Conservation (phyloP, 192 early-diverging fungal species). For the Rhizoclosmatium globosum region DNA sequence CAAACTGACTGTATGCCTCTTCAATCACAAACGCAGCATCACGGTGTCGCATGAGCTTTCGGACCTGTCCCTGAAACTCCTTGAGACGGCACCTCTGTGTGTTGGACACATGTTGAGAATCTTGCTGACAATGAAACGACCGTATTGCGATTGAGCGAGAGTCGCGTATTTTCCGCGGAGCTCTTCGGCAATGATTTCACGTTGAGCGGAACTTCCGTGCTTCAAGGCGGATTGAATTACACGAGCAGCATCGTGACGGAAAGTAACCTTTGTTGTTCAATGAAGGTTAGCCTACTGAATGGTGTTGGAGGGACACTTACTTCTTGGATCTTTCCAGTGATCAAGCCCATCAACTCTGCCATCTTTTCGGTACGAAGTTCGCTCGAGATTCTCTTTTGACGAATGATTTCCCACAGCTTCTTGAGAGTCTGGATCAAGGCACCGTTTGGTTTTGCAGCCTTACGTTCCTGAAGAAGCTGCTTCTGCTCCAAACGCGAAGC, state of each 20-base stretch:
- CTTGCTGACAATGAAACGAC: conserved; percentile 87
- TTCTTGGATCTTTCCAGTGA: conserved; percentile 83
- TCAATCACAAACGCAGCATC: conserved; percentile 89
- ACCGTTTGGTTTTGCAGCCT: conserved; percentile 69
- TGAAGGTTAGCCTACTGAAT: background rate
- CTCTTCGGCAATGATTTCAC: conserved; percentile 81
- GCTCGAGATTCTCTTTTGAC: conserved; percentile 73
- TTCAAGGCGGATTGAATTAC: conserved; percentile 93
- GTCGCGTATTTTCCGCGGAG: conserved; percentile 79
- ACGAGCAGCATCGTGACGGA: conserved; percentile 95
- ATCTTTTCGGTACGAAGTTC: conserved; percentile 72
- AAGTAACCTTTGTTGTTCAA: conserved; percentile 65
- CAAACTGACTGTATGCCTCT: conserved; percentile 82
- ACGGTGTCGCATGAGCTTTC: conserved; percentile 87
- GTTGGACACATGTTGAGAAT: conserved; percentile 84
- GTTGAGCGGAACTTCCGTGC: conserved; percentile 80
- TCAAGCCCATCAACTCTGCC: conserved; percentile 81
- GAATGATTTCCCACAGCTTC: conserved; percentile 86
- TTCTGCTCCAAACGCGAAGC: conserved; percentile 53
- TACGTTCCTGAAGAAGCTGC: conserved; percentile 60
- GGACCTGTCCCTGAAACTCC: conserved; percentile 82
- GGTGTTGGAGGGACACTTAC: conserved; percentile 20
- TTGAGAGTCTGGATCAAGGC: conserved; percentile 77
- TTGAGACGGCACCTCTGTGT: conserved; percentile 74
- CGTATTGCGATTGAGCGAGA: conserved; percentile 81